A percentile compares a stretch with the other conserved stretches of the same genome.
phyloP scores from a whole-genome alignment of 2,329 filamentous ascomycete genomes.

The Neopestalotiopsis sp. region DNA sequence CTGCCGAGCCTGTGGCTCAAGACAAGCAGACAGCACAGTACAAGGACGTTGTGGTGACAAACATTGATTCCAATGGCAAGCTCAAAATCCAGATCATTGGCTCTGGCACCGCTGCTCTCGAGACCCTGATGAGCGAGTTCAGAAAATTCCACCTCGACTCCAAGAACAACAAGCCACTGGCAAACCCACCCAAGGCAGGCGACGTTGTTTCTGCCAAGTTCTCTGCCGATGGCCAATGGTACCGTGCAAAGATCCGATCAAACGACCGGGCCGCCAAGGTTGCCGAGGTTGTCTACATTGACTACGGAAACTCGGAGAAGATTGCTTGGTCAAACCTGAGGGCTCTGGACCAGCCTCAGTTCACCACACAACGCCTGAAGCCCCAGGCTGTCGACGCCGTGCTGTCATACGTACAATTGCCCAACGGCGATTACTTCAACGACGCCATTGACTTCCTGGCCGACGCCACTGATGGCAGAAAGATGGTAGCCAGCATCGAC shows the following conservation, averaged over 20 bases:
- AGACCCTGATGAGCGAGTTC: constrained; percentile 89
- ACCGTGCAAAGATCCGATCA: constrained; percentile 86
- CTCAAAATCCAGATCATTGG: constrained; percentile 93
- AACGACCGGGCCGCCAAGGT: constrained; percentile 91
- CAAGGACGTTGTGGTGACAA: constrained; percentile 89
- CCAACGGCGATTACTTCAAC: constrained; percentile 80
- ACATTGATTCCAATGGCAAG: constrained; percentile 81
- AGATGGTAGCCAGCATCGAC: constrained; percentile 91
- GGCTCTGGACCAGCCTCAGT: constrained; percentile 78
- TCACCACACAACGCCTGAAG: constrained; percentile 81
- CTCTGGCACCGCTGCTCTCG: constrained; percentile 81
- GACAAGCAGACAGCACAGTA: constrained; percentile 81
- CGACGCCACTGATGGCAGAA: constrained; percentile 74
- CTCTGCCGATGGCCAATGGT: constrained; percentile 89
- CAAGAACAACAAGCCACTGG: constrained; percentile 75
- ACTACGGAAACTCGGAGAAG: constrained; percentile 94
- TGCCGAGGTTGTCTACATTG: constrained; percentile 90
- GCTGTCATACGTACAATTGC: constrained; percentile 88
- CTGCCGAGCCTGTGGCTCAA: constrained; percentile 56
- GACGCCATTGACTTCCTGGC: constrained; percentile 80
- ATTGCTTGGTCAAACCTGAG: constrained; percentile 85
- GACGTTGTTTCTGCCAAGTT: constrained; percentile 93
- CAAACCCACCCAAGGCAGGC: constrained; percentile 83
- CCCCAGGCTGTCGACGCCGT: constrained; percentile 86
- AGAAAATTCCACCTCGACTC: constrained; percentile 87